phyloP scores from a whole-genome alignment of 2,329 filamentous ascomycete species.

The Ceratocystis harringtonii region DNA sequence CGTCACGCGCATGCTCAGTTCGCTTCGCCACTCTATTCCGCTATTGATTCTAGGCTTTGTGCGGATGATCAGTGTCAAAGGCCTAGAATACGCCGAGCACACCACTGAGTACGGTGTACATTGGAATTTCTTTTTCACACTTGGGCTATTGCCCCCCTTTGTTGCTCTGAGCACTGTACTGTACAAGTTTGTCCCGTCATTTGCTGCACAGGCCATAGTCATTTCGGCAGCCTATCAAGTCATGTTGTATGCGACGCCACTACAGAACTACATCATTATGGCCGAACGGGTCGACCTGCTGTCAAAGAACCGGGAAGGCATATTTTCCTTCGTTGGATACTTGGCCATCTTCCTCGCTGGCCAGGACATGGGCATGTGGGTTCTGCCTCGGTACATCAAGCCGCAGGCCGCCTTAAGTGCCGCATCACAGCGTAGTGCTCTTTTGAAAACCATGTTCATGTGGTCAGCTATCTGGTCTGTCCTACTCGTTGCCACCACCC shows the following conservation, averaged over 20 bases:
- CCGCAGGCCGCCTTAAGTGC: constrained; percentile 27
- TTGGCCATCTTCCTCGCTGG: constrained; percentile 88
- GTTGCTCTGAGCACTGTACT: constrained; percentile 67
- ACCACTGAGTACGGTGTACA: constrained; percentile 95
- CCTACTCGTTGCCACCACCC: constrained; percentile 57
- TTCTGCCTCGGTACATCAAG: constrained; percentile 48
- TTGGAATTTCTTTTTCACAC: constrained; percentile 99
- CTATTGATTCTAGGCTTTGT: constrained; percentile 66
- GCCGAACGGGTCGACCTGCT: constrained; percentile 65
- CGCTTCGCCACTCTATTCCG: constrained; percentile 68
- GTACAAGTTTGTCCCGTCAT: constrained; percentile 57
- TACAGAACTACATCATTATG: constrained; percentile 70
- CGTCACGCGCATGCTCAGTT: constrained; percentile 43
- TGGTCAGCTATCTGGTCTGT: constrained; percentile 54
- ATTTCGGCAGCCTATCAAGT: constrained; percentile 59
- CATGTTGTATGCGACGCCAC: constrained; percentile 56
- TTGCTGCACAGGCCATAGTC: constrained; percentile 56
- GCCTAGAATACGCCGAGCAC: constrained; percentile 90
- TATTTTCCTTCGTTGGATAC: constrained; percentile 87
- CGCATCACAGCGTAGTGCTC: constrained; percentile 35
- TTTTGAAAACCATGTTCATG: constrained; percentile 47
- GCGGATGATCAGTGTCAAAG: constrained; percentile 78
- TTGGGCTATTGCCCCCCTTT: constrained; percentile 77
- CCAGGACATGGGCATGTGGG: constrained; percentile 64
- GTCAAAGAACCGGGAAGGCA: constrained; percentile 81